A percentile compares a stretch with the other conserved stretches of the same genome.
Evolutionary conservation across 495 filamentous ascomycete species (phyloP).

Genomic region (Astrothelium macrocarpum): DNA sequence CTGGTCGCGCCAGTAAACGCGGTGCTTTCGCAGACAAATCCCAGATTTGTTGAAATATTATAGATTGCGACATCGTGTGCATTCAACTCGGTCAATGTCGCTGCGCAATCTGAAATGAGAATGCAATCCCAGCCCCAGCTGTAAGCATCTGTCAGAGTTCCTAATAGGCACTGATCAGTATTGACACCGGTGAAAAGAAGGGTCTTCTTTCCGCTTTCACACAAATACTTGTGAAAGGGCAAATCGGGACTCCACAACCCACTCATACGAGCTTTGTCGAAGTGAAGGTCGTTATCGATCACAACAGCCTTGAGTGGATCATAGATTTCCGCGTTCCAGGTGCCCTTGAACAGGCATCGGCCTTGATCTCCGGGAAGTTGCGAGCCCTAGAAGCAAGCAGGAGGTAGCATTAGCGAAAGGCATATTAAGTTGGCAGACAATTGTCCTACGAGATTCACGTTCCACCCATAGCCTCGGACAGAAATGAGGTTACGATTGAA

Average conservation of each 20-base stretch:
- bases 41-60: conserved; percentile 22
- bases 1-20: conserved; percentile 7
- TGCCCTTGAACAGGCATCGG: conserved; percentile 20
- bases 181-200: conserved; percentile 22
- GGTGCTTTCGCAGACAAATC: conserved; percentile 21
- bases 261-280: conserved; percentile 22
- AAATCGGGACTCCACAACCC: conserved; percentile 18
- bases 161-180: conserved; percentile 24
- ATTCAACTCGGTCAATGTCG: conserved; percentile 17
- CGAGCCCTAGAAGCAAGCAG: conserved; percentile 9
- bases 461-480: conserved; percentile 19
- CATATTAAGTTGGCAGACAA: neutral
- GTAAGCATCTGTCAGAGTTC: conserved; percentile 4
- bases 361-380: conserved; percentile 18
- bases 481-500: conserved; percentile 18
- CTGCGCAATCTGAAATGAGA: conserved; percentile 20
- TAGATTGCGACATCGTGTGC: conserved; percentile 21
- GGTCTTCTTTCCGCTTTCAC: conserved; percentile 23
- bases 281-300: conserved; percentile 14
- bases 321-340: conserved; percentile 24
- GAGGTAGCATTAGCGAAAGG: neutral
- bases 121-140: conserved; percentile 19
- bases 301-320: conserved; percentile 17
- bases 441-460: conserved; percentile 13
- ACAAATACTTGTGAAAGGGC: conserved; percentile 18